Base-by-base conservation (phyloP, 2,329 filamentous ascomycete genomes). In the Ceratocystis colombiana region DNA sequence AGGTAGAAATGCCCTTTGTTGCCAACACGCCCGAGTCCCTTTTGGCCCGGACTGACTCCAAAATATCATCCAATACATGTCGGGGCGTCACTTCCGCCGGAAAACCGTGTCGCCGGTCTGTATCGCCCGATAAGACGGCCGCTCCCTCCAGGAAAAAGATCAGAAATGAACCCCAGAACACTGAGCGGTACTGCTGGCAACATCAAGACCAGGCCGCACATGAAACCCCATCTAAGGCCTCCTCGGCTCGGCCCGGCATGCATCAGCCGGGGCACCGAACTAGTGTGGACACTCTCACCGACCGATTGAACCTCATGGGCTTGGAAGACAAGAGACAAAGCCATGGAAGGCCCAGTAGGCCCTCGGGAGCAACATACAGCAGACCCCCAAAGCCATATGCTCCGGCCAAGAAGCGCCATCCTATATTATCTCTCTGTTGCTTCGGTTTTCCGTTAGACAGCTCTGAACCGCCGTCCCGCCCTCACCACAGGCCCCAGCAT, bases 141-240 rank as follows among this genome's bases (percentile, higher is more conserved):
- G 41, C 48, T 22, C 22, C 57, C 20, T 53, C 63, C 48, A 15
- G 53, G 28, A 33, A 25, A 6, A 57, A 20, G 8, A 30, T 3
- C 22, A 1, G 22, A 28, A 12, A 30, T 71, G 25, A 70, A 68
- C 5, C 76, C 78, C 65, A 50, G 80, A 84, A 68, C 80, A 81
- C 84, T 68, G 79, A 77, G n/a, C 82, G 87, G 62, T 96, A 91
- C 77, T 97, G 93, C 79, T 96, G 89, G 88, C 91, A 96, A 74
- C 94, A 99, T 78, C 92, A 89, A 73, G 90, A 94, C 67, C 94
- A 99, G 75, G 90, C 90, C 66, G 73, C 74, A 70, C 65, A 66
- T 46, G 72, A 79, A 20, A 80, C 76, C 68, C 77, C 79, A 1
- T 80, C 84, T 5, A 67, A 57, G 37, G 22, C 25, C 30, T 45